A percentile compares a stretch with the other conserved stretches of the same genome.
phyloP scores from a whole-genome alignment of 805 yeast species.

The Isabelozyma gotoi region DNA sequence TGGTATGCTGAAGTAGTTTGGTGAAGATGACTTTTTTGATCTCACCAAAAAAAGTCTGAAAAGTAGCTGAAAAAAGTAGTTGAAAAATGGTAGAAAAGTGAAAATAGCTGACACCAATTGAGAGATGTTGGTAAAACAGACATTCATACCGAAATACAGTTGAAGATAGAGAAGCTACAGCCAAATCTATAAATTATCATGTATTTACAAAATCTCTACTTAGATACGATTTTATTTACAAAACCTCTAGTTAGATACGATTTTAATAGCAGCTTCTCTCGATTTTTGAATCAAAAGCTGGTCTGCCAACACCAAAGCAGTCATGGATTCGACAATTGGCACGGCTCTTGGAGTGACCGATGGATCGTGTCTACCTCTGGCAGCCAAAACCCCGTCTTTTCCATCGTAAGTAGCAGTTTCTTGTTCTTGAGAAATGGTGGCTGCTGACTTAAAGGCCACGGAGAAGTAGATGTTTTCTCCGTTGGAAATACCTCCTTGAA shows the following conservation, averaged over 20 bases:
- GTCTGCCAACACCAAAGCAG: conserved; percentile 92
- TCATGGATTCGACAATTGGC: conserved; percentile 98
- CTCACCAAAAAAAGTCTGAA: background rate
- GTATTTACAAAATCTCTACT: background rate
- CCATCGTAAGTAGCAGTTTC: conserved; percentile 88
- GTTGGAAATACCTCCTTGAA: conserved; percentile 96
- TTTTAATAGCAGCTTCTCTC: conserved; percentile 48
- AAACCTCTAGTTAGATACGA: conserved; percentile 6
- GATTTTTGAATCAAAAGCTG: conserved; percentile 81
- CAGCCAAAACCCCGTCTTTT: conserved; percentile 80
- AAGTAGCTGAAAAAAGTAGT: background rate
- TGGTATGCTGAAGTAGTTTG: too few species aligned
- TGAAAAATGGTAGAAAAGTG: too few species aligned
- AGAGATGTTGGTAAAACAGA: too few species aligned
- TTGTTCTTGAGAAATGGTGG: conserved; percentile 94
- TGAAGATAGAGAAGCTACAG: too few species aligned
- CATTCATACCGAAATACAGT: too few species aligned
- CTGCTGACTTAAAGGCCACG: conserved; percentile 97
- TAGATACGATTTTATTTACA: background rate
- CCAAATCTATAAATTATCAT: too few species aligned
- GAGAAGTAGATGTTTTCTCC: conserved; percentile 94
- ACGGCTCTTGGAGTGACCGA: conserved; percentile 98
- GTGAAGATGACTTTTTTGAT: too few species aligned
- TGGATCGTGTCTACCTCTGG: conserved; percentile 98
- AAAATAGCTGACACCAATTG: too few species aligned